Evolutionary conservation across 2,329 filamentous ascomycete genomes (phyloP).

Genomic region (Aspergillus latus): DNA sequence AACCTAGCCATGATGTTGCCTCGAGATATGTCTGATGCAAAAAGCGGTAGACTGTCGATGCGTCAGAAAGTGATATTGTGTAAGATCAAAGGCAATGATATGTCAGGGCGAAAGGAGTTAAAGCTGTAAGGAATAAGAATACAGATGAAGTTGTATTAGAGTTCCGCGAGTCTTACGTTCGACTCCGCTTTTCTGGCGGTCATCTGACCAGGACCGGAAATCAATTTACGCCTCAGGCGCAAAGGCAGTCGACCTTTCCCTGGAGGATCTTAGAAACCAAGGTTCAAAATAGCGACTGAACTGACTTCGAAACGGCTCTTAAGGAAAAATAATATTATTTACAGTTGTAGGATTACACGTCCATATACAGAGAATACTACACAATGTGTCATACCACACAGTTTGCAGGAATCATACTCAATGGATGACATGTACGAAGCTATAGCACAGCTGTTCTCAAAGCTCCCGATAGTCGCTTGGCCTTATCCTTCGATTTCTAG

Average conservation of each 20-base stretch:
- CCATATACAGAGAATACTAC: neutral
- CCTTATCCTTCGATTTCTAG: constrained; percentile 73
- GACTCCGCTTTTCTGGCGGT: neutral
- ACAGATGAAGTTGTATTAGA: neutral
- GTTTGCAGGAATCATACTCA: too few species aligned
- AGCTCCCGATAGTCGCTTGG: constrained; percentile 91
- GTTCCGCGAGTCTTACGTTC: neutral
- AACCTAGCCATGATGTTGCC: constrained; percentile 40
- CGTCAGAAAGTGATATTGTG: neutral
- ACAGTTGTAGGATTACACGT: constrained; percentile 8
- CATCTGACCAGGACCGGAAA: constrained; percentile 1
- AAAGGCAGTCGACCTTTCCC: too few species aligned
- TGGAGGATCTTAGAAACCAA: too few species aligned
- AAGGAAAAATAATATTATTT: neutral
- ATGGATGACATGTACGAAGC: too few species aligned
- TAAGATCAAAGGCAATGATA: too few species aligned
- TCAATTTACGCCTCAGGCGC: too few species aligned
- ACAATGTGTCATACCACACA: neutral
- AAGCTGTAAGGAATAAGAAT: neutral
- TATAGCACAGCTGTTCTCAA: constrained; percentile 34
- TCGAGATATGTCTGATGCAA: neutral
- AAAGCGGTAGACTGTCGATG: too few species aligned
- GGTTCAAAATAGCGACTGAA: too few species aligned
- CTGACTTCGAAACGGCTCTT: too few species aligned
- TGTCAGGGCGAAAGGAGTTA: too few species aligned